Evolutionary conservation across 441 rosid species (phyloP), one percentile per base, ranked within the genome.

Genomic region (Adansonia rubrostipa): DNA sequence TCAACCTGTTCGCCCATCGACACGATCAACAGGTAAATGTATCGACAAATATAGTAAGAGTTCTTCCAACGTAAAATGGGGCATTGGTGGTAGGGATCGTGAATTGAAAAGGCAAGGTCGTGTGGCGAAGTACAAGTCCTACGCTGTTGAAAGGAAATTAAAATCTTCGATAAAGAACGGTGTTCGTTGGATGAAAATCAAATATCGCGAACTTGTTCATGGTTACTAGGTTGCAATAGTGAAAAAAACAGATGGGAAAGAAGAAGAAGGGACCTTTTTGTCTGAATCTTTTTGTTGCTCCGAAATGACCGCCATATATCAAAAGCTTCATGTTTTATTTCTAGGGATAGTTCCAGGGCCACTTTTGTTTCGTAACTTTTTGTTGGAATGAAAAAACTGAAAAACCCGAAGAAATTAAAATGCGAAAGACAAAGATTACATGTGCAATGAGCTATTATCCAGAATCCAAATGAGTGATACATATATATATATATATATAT

Each of bases 51-150:
- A 60, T 22, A 11, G 5, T 0, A n/a, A 9, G 11, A 45, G 50
- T 45, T 42, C 40, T 28, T 28, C 36, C 1, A n/a, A 8, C 0
- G 33, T 70, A 4, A n/a, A 71, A 4, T 66, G 84, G 50, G 72
- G 68, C 57, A 20, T 24, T 17, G 22, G 48, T 5, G 84, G 36
- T 28, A 28, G 36, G 36, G 36, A 84, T 10, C n/a, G 83, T 0
- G 86, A 87, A 58, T 4, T 79, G 69, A 85, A 82, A 81, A 80
- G 88, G 56, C 86, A 83, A 56, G 76, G 61, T n/a, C 76, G 89
- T 14, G 74, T 87, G 10, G 76, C 61, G 0, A 87, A 42, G 77
- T 87, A 87, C 76, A 83, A 79, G 58, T 14, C 81, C 4, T 87
- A 87, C 1, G 80, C 79, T 0, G 80, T 80, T 1, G 87, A 85